Conservation (phyloP, 129 eudicot genomes). For the Daucus carota region DNA sequence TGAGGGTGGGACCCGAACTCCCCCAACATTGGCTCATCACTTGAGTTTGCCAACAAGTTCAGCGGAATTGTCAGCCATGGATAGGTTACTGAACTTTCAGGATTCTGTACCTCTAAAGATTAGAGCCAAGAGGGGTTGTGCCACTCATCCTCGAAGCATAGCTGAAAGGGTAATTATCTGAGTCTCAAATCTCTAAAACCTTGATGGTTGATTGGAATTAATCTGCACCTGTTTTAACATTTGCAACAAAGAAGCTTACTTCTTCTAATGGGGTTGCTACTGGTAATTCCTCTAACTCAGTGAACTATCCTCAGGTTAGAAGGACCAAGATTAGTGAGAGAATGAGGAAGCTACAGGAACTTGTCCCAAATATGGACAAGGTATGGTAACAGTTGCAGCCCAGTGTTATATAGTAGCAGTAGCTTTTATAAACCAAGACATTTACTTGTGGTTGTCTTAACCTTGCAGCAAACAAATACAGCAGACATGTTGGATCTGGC, state of each 20-base stretch:
- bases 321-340: slow-evolving; percentile 88
- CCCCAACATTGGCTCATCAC: slow-evolving; percentile 63
- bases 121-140: slow-evolving; percentile 90
- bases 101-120: slow-evolving; percentile 63
- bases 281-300: not conserved
- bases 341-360: slow-evolving; percentile 95
- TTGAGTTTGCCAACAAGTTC: slow-evolving; percentile 65
- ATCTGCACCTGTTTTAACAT: not conserved
- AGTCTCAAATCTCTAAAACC: not conserved
- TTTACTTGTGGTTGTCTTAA: not conserved
- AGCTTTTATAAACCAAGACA: not conserved
- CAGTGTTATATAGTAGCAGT: not conserved
- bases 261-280: not conserved
- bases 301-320: slow-evolving; percentile 53
- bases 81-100: slow-evolving; percentile 40
- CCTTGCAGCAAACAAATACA: slow-evolving; percentile 91
- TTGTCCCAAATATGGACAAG: slow-evolving; percentile 98
- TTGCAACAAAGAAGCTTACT: not conserved
- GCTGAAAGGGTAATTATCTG: slow-evolving; percentile 70
- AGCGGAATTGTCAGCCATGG: slow-evolving; percentile 49
- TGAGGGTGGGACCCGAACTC: slow-evolving; percentile 39
- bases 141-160: slow-evolving; percentile 96
- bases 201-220: no score
- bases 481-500: slow-evolving; percentile 96
- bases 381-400: slow-evolving; percentile 23